Base-by-base conservation (phyloP, 164 flowering plant genomes). In the Houttuynia cordata region DNA sequence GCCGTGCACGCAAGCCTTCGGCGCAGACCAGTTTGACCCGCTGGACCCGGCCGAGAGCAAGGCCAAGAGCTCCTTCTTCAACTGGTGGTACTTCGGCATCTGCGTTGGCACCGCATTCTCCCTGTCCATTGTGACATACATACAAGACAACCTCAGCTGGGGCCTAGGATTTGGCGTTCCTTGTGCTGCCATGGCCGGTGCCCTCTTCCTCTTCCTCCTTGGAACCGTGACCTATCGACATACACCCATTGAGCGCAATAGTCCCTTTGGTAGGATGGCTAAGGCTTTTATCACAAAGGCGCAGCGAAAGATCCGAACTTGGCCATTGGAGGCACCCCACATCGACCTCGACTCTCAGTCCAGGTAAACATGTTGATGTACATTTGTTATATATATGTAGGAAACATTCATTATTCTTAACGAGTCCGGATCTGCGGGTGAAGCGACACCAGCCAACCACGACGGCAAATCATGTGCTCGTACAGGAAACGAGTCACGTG, bases 11-110 rank as follows among this genome's bases (percentile, higher is more conserved):
- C 57, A 54, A 17, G 57, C 57, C 37, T 80, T 83, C 64, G 84
- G 87, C n/a, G 85, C 87, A 0, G 83, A 80, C 62, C 87, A 83
- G 51, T 80, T 83, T 57, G 87, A 80, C 56, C 71, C 64, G 12
- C 56, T 60, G 17, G 63, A 79, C 51, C 66, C 72, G 6, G 10
- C 24, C 60, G 15, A 83, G 69, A 50, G 69, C 69, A 77, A 60
- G 64, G 70, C 75, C 0, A 80, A 71, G 63, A 75, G 80, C 34
- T 54, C 59, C 59, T 57, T 57, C 21, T 57, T 57, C 59, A 57
- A 57, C 42, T 57, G 59, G 59, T 57, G 37, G 59, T 19, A 37
- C 45, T 57, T 57, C 10, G n/a, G 41, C 10, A 34, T 57, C 17
- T 30, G 45, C 45, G 12, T 30, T 12, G 59, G 59, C 59, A 37